Conservation (phyloP, 257 asterid species). For the Solanum sejunctum region DNA sequence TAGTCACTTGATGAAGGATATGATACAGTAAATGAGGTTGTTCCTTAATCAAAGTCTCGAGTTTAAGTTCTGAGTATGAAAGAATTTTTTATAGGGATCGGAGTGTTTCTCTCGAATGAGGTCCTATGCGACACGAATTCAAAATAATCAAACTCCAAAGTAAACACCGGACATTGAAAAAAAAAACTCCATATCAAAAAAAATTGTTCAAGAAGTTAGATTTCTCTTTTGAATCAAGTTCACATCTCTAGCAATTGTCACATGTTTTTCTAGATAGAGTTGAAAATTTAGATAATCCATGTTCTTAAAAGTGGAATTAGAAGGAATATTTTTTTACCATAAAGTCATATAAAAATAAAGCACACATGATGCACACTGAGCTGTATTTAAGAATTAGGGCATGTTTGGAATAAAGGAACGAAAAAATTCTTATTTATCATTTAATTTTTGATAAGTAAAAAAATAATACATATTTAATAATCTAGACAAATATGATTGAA, state of each 20-base stretch:
- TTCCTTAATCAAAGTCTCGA: too few species aligned
- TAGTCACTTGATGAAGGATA: neutral
- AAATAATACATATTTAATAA: neutral
- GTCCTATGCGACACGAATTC: too few species aligned
- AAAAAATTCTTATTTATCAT: neutral
- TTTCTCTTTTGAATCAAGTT: neutral
- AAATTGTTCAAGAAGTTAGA: neutral
- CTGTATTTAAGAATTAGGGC: neutral
- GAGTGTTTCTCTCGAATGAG: too few species aligned
- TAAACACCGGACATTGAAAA: too few species aligned
- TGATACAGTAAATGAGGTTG: too few species aligned
- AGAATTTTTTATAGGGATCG: too few species aligned
- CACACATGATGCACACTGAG: neutral
- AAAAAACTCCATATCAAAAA: neutral
- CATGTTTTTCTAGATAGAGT: neutral
- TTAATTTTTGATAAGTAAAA: neutral
- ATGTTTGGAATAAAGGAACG: neutral
- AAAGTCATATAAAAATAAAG: neutral
- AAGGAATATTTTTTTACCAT: neutral
- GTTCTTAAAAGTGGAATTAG: neutral
- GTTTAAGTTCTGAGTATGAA: too few species aligned
- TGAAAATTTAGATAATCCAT: neutral
- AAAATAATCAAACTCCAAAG: too few species aligned
- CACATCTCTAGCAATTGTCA: neutral
- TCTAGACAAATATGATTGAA: neutral